Conservation (phyloP, 768 basidiomycete genomes). For the Collybia sp. region DNA sequence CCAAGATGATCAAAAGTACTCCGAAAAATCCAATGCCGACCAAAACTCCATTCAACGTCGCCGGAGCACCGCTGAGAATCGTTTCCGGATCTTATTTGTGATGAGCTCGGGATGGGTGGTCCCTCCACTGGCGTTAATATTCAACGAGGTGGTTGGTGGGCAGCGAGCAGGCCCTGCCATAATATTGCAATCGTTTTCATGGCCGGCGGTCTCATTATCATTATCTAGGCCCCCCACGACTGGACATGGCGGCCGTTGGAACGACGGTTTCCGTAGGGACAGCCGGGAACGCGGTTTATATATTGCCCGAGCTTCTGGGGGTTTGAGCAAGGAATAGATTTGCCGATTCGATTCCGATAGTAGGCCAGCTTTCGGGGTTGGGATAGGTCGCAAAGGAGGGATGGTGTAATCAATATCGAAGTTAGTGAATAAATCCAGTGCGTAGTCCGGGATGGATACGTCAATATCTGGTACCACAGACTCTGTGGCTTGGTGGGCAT, state of each 20-base stretch:
- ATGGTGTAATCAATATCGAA: constrained; percentile 21
- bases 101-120: no score
- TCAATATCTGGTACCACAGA: constrained; percentile 32
- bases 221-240: background rate
- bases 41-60: no score
- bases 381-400: background rate
- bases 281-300: background rate
- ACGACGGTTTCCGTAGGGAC: background rate
- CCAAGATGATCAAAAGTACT: no score
- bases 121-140: no score
- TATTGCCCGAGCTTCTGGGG: background rate
- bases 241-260: background rate
- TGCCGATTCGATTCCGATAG: background rate
- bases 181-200: no score
- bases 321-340: background rate
- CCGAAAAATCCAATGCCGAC: no score
- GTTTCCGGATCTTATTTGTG: no score
- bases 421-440: constrained; percentile 35
- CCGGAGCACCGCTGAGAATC: no score
- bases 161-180: no score
- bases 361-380: background rate
- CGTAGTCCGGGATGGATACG: constrained; percentile 38
- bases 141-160: no score
- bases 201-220: no score
- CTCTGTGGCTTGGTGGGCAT: constrained; percentile 20